A percentile compares a stretch with the other conserved stretches of the same genome.
Evolutionary conservation across 495 filamentous ascomycete genomes (phyloP).

Genomic region (Penicillium parvum): DNA sequence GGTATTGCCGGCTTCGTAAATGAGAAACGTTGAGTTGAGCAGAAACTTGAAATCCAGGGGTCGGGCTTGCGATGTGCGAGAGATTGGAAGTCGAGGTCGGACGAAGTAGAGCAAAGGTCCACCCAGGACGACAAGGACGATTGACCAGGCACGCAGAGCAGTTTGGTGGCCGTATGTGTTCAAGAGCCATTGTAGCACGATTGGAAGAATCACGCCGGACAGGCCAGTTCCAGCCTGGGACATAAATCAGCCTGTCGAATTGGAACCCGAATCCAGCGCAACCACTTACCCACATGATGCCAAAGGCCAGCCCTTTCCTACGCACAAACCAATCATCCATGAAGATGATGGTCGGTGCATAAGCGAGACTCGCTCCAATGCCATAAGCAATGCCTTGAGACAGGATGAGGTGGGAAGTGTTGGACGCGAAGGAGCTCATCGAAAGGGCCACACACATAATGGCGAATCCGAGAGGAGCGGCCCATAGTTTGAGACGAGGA

Average conservation of each 20-base stretch:
- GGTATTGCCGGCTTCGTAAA: slow-evolving; percentile 51
- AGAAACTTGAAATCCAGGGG: slow-evolving; percentile 43
- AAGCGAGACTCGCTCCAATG: slow-evolving; percentile 42
- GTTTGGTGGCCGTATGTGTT: slow-evolving; percentile 47
- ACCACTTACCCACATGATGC: slow-evolving; percentile 41
- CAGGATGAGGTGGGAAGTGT: slow-evolving; percentile 41
- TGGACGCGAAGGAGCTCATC: slow-evolving; percentile 42
- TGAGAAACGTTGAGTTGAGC: slow-evolving; percentile 38
- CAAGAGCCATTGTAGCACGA: slow-evolving; percentile 48
- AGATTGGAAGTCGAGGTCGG: slow-evolving; percentile 48
- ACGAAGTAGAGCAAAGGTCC: slow-evolving; percentile 50
- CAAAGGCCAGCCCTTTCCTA: slow-evolving; percentile 46
- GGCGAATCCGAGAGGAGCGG: slow-evolving; percentile 36
- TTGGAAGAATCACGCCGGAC: slow-evolving; percentile 42
- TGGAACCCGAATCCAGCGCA: neutral
- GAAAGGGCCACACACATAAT: slow-evolving; percentile 39
- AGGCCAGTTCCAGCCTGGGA: slow-evolving; percentile 39
- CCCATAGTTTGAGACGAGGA: slow-evolving; percentile 35
- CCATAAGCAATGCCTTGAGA: slow-evolving; percentile 50
- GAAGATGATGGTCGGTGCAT: slow-evolving; percentile 43
- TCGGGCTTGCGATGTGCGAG: slow-evolving; percentile 12
- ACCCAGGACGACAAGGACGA: slow-evolving; percentile 40
- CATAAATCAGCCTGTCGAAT: neutral
- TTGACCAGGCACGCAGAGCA: slow-evolving; percentile 45
- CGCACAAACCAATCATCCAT: slow-evolving; percentile 54